A percentile compares a stretch with the other conserved stretches of the same genome.
Conservation (phyloP, 1,284 basidiomycete species). For the Ustilago xerochloae region DNA sequence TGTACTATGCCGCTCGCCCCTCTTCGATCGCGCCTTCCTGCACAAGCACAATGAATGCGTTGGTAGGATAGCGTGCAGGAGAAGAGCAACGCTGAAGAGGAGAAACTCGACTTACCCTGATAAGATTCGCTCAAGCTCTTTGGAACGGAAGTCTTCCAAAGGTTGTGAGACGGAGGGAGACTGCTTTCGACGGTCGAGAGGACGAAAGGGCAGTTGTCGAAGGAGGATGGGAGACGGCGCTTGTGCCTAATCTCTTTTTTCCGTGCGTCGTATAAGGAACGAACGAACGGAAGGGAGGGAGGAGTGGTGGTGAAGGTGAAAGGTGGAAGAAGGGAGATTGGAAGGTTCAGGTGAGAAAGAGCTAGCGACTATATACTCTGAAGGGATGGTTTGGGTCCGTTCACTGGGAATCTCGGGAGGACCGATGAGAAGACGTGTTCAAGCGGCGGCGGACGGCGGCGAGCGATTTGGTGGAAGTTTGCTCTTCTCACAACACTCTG, state of each 20-base stretch:
- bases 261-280: slow-evolving; percentile 15
- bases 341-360: neutral
- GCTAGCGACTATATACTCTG: slow-evolving; percentile 36
- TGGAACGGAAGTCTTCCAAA: slow-evolving; percentile 7
- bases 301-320: slow-evolving; percentile 6
- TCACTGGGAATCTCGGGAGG: neutral
- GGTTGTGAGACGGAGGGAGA: neutral
- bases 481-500: neutral
- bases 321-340: slow-evolving; percentile 18
- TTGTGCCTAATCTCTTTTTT: slow-evolving; percentile 41
- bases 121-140: slow-evolving; percentile 17
- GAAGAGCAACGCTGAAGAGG: neutral
- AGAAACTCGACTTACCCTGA: slow-evolving; percentile 35
- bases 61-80: neutral
- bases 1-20: neutral
- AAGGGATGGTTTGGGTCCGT: neutral
- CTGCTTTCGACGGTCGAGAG: slow-evolving; percentile 32
- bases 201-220: slow-evolving; percentile 10
- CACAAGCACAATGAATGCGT: neutral
- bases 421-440: neutral
- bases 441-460: neutral
- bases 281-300: slow-evolving; percentile 16
- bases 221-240: slow-evolving; percentile 34
- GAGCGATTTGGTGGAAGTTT: neutral
- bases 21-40: neutral